Base-by-base conservation (phyloP, 495 filamentous ascomycete species). In the Talaromyces liani region DNA sequence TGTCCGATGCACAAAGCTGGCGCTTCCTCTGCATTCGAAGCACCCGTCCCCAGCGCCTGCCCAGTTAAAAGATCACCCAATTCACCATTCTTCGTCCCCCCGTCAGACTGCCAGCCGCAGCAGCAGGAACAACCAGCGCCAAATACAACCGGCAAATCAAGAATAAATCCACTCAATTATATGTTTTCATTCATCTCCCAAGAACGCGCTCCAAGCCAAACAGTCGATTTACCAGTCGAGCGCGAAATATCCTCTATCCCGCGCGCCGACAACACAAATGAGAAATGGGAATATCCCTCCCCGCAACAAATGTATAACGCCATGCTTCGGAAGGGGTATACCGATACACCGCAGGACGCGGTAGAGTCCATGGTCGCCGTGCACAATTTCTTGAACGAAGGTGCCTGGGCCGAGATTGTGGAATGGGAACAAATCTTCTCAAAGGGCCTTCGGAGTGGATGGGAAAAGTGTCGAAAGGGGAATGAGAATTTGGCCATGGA, bases 271-370 rank as follows among this genome's bases (percentile, higher is more conserved):
- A 82, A 81, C 45, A 64, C 74, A 6, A 78, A 84, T 18, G 86
- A 86, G 12, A 94, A 91, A 69, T 98, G 94, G 94, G 95, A 97
- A 73, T 98, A 98, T 71, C 95, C 94, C 0, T 97, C 92, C 0
- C 93, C 95, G 9, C 95, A 98, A 77, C 94, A 98, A 73, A 98
- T 98, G 94, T 98, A 97, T 78, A 99, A 98, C 70, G 94, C 95
- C 0, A 87, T 98, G 80, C 76, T 96, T 61, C 88, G 95, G 59
- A 98, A 99, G 74, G 94, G 94, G 20, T 91, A 96, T 75, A 93
- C 90, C 0, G 92, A 97, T 70, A 97, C 93, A 0, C 92, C 94
- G 54, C 85, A 89, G 63, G 92, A 93, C 60, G 91, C 91, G 0
- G 93, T 98, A n/a, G 92, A 97, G 75, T 85, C 86, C 60, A 98